These are phyloP conservation scores for Peronospora farinosa DNA, from an alignment of 352 stramenopile species.

Conservation along the genomic window DNA sequence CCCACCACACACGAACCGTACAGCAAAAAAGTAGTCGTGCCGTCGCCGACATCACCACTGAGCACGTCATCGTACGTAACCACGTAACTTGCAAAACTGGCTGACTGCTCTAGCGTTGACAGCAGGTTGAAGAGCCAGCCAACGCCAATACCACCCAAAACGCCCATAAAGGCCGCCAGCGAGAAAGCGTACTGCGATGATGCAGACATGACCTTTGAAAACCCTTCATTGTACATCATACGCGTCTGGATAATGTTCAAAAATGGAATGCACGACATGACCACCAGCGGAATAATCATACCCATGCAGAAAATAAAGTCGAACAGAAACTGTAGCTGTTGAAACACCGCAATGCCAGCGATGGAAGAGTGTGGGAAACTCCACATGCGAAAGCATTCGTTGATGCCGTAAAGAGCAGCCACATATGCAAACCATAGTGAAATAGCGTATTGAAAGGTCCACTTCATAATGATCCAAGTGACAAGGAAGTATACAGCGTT, in stretches of 20 bases:
- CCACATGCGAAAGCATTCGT: slow-evolving; percentile 69
- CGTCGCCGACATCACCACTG: slow-evolving; percentile 45
- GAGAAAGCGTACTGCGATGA: slow-evolving; percentile 78
- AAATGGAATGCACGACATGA: slow-evolving; percentile 70
- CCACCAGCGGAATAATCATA: slow-evolving; percentile 57
- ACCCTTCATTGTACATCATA: slow-evolving; percentile 86
- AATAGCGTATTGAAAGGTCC: slow-evolving; percentile 35
- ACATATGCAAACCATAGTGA: slow-evolving; percentile 63
- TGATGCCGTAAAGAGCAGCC: slow-evolving; percentile 60
- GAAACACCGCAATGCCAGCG: slow-evolving; percentile 43
- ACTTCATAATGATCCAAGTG: slow-evolving; percentile 35
- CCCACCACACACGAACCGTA: slow-evolving; percentile 45
- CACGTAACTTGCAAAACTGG: slow-evolving; percentile 64
- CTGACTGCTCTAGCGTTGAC: slow-evolving; percentile 53
- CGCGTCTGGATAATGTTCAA: slow-evolving; percentile 76
- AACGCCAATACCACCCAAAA: slow-evolving; percentile 50
- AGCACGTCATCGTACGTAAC: slow-evolving; percentile 52
- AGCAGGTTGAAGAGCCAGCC: slow-evolving; percentile 68
- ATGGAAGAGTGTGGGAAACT: slow-evolving; percentile 59
- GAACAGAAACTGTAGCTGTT: slow-evolving; percentile 75
- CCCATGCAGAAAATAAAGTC: slow-evolving; percentile 67
- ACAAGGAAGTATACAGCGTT: slow-evolving; percentile 47
- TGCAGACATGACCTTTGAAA: slow-evolving; percentile 73
- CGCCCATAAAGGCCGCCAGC: slow-evolving; percentile 55
- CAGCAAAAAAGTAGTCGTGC: slow-evolving; percentile 52